Evolutionary conservation across 148 eudicot species (phyloP).

Genomic region (Nepenthes mirabilis): DNA sequence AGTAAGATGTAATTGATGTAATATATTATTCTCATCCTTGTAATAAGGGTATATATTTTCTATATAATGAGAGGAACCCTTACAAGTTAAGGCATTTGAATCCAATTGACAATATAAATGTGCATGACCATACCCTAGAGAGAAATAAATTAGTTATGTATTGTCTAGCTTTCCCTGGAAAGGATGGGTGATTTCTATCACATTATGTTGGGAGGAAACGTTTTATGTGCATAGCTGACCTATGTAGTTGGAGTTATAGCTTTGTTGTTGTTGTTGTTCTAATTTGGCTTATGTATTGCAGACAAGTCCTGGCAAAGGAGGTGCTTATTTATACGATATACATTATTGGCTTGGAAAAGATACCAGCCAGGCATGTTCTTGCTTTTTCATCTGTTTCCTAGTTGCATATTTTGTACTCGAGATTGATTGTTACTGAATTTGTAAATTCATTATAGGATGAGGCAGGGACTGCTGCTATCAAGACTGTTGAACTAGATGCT

Average conservation of each 20-base stretch:
- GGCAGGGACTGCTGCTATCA: constrained; percentile 95
- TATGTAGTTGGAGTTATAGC: background rate
- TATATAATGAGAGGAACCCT: too few species aligned
- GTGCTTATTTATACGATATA: constrained; percentile 77
- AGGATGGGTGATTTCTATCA: too few species aligned
- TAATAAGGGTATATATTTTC: too few species aligned
- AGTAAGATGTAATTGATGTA: too few species aligned
- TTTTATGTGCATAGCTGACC: background rate
- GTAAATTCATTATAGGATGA: constrained; percentile 56
- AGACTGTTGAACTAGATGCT: constrained; percentile 92
- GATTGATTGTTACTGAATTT: constrained; percentile 6
- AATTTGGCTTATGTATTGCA: constrained; percentile 16
- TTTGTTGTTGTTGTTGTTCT: background rate
- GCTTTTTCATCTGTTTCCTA: background rate
- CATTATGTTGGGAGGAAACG: background rate
- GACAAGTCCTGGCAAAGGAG: constrained; percentile 85
- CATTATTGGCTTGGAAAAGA: constrained; percentile 99
- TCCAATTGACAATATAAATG: too few species aligned
- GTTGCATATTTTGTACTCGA: background rate
- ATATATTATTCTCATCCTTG: too few species aligned
- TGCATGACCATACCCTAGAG: too few species aligned
- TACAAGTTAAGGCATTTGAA: too few species aligned
- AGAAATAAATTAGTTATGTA: too few species aligned
- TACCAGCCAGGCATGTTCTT: constrained; percentile 73
- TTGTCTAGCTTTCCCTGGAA: too few species aligned